Conservation (phyloP, 306 rosid genomes). For the Prunus armeniaca region DNA sequence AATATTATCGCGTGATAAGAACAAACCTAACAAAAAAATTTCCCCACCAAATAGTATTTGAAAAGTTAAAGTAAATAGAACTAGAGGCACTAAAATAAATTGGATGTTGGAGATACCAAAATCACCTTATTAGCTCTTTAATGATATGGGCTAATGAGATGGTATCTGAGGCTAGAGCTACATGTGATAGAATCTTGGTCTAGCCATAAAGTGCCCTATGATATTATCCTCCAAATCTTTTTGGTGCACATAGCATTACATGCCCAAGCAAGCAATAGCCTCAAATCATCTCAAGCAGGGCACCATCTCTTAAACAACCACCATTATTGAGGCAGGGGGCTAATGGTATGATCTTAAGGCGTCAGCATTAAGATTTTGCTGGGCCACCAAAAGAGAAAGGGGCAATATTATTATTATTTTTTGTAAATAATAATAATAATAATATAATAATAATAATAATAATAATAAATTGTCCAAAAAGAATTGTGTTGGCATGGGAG, state of each 20-base stretch:
- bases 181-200: constrained; percentile 4
- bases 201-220: neutral
- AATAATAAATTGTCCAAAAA: constrained; percentile 13
- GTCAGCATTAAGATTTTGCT: neutral
- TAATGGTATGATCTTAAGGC: constrained; percentile 10
- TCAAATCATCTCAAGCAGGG: neutral
- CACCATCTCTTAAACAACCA: neutral
- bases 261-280: neutral
- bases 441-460: too few species aligned
- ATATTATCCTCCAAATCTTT: constrained; percentile 24
- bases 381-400: constrained; percentile 8
- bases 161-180: neutral
- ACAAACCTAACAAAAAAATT: too few species aligned
- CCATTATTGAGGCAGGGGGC: neutral
- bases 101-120: neutral
- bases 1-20: too few species aligned
- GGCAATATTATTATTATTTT: too few species aligned
- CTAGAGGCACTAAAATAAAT: too few species aligned
- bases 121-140: neutral
- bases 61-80: too few species aligned
- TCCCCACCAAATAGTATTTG: too few species aligned
- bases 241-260: neutral
- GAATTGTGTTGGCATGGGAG: constrained; percentile 18
- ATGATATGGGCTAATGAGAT: constrained; percentile 17
- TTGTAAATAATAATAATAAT: too few species aligned